Evolutionary conservation across 352 stramenopile species (phyloP), one percentile per base, ranked within the genome.

Genomic region (Globisporangium carolinianum): DNA sequence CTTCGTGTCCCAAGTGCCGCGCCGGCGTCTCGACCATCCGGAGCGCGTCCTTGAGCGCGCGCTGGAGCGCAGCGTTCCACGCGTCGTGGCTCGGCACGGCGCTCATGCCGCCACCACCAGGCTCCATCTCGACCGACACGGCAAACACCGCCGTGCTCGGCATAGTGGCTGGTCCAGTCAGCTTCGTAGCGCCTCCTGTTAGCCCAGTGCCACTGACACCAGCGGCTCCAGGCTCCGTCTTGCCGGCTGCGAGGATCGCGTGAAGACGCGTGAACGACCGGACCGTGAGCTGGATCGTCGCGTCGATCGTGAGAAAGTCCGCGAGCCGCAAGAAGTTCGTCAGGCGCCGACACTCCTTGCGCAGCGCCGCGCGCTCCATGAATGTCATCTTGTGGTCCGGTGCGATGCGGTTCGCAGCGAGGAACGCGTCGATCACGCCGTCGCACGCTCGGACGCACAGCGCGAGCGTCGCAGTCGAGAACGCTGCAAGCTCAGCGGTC

Each of bases 331-430:
- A 56, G 58, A 98, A 98, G 45, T 93, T 91, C 2, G 90, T 97
- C 17, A 98, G 67, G 43, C 77, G 90, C 5, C 87, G 85, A 60
- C 93, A 98, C 53, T 98, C 88, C 46, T 91, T 93, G 4, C 93
- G 82, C 45, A 98, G 60, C 3, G 86, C 83, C 1, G 94, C 93
- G 15, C 91, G 74, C 67, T 98, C 94, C 93, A 98, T 98, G 65
- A 98, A 98, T 6, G 91, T 98, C 93, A 98, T 98, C 49, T 95
- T 96, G 67, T 97, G 88, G 50, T 97, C 87, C 0, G 89, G 73
- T 0, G 87, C 83, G 65, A 98, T 98, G 47, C 95, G 92, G 73
- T 98, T 98, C 9, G 72, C 67, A 39, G 74, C 74, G 18, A 98
- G 72, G 51, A 98, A 98, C 12, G 61, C 55, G 57, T 98, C 93